Percentiles rank a stretch among this genome's conserved stretches.
Conservation (phyloP, 2,329 filamentous ascomycete species). For the Colletotrichum euphorbiae region DNA sequence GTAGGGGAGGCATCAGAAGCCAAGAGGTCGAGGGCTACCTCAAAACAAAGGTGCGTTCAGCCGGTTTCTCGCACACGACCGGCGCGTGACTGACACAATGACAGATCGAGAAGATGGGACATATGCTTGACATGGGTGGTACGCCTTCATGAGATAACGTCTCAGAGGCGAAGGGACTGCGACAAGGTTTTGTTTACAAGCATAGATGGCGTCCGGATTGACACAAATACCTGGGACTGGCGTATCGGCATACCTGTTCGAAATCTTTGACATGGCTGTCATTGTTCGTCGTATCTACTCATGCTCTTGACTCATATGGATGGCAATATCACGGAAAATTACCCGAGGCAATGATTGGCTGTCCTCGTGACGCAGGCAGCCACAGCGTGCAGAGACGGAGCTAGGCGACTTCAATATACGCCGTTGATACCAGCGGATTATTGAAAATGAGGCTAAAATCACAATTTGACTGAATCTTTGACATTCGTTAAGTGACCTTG, state of each 20-base stretch:
- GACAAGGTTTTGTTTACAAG: slow-evolving; percentile 12
- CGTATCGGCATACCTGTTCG: slow-evolving; percentile 31
- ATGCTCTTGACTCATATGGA: slow-evolving; percentile 16
- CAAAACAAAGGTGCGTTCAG: slow-evolving; percentile 82
- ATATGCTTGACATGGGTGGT: slow-evolving; percentile 73
- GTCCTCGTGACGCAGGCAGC: background rate
- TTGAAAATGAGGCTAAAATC: background rate
- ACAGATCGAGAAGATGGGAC: slow-evolving; percentile 89
- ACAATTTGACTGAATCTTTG: background rate
- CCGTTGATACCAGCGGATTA: background rate
- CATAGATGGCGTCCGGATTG: slow-evolving; percentile 36
- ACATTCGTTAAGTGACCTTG: no score
- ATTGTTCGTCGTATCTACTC: slow-evolving; percentile 12
- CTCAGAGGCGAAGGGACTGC: background rate
- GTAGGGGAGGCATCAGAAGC: slow-evolving; percentile 83
- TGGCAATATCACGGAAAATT: slow-evolving; percentile 26
- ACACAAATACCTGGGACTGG: slow-evolving; percentile 39
- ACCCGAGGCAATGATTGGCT: background rate
- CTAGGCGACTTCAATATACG: background rate
- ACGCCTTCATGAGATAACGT: slow-evolving; percentile 29
- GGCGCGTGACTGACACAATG: background rate
- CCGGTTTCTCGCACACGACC: background rate
- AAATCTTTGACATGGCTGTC: slow-evolving; percentile 6
- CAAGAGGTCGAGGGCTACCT: slow-evolving; percentile 94
- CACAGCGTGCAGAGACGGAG: background rate